Base-by-base conservation (phyloP, 805 yeast species). In the Phaffomyces opuntiae region DNA sequence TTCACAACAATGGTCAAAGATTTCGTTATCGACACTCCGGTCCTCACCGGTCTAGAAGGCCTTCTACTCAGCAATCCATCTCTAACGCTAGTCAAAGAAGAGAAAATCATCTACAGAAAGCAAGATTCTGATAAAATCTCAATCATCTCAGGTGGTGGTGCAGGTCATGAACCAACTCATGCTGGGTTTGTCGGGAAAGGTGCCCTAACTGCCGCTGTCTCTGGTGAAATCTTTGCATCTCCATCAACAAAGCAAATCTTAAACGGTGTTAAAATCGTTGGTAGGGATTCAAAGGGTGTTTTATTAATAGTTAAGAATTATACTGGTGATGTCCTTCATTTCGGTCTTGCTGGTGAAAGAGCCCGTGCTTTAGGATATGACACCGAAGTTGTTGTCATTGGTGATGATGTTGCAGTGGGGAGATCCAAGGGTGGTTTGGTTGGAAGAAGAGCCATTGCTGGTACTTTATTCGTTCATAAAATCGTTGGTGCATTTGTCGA, bases 391-490 rank as follows among this genome's bases (percentile, higher is more conserved):
- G 80, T 86, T 38, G 76, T 83, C 45, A 90, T 90, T 27, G 85
- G 88, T 39, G 98, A 90, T 61, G 98, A 90, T 63, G 96, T 89
- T 26, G 88, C 96, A 8, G 96, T 91, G 39, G 96, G 96, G n/a
- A 73, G 83, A 55, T 74, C 81, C 26, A 90, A 89, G 59, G 91
- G 93, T 59, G 89, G 87, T 19, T 77, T 86, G 71, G 97, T 91
- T 42, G 97, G 97, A 17, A 78, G 97, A 67, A 77, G 98, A 67
- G 98, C 96, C 29, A 72, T 90, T 46, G 96, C 97, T 0, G 98
- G 96, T 36, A 89, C 96, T 2, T 80, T 83, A 0, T 64, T 90
- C 14, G 88, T 88, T 29, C 97, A 90, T 67, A 90, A 90, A 64
- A 70, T 83, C 44, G 76, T 85, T 19, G 96, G 97, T 39, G 91